These are phyloP conservation scores for Neopestalotiopsis sp. DNA, from an alignment of 2,329 filamentous ascomycete species.

Conservation along the genomic window DNA sequence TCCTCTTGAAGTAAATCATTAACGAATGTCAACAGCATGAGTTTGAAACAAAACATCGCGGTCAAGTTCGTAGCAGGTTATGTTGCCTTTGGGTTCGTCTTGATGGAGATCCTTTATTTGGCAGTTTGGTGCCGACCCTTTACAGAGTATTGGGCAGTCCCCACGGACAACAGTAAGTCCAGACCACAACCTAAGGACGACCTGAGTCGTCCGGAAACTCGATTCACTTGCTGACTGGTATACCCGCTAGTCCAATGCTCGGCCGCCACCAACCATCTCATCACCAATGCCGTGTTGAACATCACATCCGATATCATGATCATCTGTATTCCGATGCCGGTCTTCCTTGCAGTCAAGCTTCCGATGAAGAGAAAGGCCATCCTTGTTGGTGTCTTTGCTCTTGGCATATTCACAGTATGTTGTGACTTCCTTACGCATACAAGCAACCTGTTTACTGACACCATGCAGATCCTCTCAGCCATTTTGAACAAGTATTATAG, in stretches of 20 bases:
- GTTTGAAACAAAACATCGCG: constrained; percentile 37
- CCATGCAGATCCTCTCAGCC: constrained; percentile 52
- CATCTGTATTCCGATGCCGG: constrained; percentile 60
- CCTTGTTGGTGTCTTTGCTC: constrained; percentile 50
- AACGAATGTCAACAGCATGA: constrained; percentile 3
- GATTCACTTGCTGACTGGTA: neutral
- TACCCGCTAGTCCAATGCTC: constrained; percentile 56
- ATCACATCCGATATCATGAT: constrained; percentile 65
- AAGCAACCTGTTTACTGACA: neutral
- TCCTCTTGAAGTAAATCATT: neutral
- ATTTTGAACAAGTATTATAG: constrained; percentile 54
- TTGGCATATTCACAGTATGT: constrained; percentile 52
- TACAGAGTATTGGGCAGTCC: constrained; percentile 61
- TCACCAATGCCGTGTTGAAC: constrained; percentile 64
- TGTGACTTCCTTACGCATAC: neutral
- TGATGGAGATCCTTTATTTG: constrained; percentile 55
- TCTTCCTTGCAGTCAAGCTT: constrained; percentile 55
- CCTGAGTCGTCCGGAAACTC: neutral
- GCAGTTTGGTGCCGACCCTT: constrained; percentile 63
- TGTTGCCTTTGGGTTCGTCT: constrained; percentile 45
- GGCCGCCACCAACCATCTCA: constrained; percentile 61
- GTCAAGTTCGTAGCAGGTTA: constrained; percentile 54
- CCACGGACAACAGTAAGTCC: constrained; percentile 50
- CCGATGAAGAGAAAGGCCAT: constrained; percentile 56
- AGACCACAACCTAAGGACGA: neutral